phyloP scores from a whole-genome alignment of 805 yeast species.

The Candida mattraensis region DNA sequence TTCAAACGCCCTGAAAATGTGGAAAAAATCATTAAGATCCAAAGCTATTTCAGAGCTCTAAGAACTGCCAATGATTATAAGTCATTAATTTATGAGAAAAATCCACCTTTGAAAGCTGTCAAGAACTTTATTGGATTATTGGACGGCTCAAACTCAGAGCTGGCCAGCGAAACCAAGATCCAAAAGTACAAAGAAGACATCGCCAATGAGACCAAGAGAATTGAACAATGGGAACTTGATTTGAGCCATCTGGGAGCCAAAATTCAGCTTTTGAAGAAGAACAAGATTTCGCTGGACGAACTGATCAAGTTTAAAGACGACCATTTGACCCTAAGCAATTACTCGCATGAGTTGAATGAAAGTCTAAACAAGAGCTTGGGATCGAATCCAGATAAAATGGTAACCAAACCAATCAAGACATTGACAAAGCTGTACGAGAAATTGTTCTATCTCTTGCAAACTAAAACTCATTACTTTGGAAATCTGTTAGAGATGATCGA shows the following conservation, averaged over 20 bases:
- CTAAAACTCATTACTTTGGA: slow-evolving; percentile 73
- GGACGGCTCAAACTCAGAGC: slow-evolving; percentile 61
- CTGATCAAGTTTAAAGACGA: slow-evolving; percentile 43
- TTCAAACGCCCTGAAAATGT: slow-evolving; percentile 51
- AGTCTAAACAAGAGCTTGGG: slow-evolving; percentile 23
- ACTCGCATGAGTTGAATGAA: slow-evolving; percentile 28
- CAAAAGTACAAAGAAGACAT: slow-evolving; percentile 68
- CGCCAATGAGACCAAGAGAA: slow-evolving; percentile 64
- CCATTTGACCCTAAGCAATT: slow-evolving; percentile 29
- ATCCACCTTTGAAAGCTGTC: slow-evolving; percentile 78
- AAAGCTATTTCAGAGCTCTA: slow-evolving; percentile 67
- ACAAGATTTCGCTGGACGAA: slow-evolving; percentile 77
- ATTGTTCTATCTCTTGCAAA: slow-evolving; percentile 77
- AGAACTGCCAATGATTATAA: slow-evolving; percentile 72
- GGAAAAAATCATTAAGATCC: slow-evolving; percentile 66
- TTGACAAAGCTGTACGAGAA: slow-evolving; percentile 73
- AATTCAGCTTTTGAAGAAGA: slow-evolving; percentile 72
- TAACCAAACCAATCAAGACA: slow-evolving; percentile 43
- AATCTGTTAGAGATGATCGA: slow-evolving; percentile 44
- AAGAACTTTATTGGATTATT: slow-evolving; percentile 74
- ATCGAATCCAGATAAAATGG: slow-evolving; percentile 17
- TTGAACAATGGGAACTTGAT: slow-evolving; percentile 70
- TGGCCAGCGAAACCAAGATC: slow-evolving; percentile 69
- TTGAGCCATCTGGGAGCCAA: slow-evolving; percentile 78
- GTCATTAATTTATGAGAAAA: slow-evolving; percentile 62